Evolutionary conservation across 2,329 filamentous ascomycete genomes (phyloP).

Genomic region (Clonostachys sp.): DNA sequence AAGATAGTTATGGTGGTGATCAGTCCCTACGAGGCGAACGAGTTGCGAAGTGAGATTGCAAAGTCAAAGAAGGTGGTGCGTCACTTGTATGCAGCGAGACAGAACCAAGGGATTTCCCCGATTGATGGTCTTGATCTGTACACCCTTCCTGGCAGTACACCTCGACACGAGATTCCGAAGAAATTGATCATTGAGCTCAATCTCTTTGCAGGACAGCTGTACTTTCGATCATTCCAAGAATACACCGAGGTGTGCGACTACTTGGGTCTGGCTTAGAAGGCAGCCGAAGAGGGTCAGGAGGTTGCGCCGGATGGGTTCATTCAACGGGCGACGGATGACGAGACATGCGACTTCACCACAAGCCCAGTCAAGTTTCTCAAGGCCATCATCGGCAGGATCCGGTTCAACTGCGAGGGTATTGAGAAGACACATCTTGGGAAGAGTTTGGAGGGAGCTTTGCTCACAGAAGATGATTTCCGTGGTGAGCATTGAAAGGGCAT

Average conservation of each 20-base stretch:
- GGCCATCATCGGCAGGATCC: conserved; percentile 19
- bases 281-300: conserved; percentile 11
- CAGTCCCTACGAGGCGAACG: conserved; percentile 57
- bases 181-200: conserved; percentile 47
- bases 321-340: not conserved
- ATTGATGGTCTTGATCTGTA: conserved; percentile 12
- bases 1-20: conserved; percentile 19
- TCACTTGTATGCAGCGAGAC: conserved; percentile 46
- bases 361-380: conserved; percentile 21
- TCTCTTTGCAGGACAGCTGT: conserved; percentile 65
- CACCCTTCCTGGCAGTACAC: conserved; percentile 2
- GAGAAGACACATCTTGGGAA: conserved; percentile 24
- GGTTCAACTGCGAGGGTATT: conserved; percentile 23
- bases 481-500: no score
- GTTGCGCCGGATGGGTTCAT: conserved; percentile 25
- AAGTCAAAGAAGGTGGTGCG: conserved; percentile 27
- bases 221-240: conserved; percentile 47
- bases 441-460: conserved; percentile 17
- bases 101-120: conserved; percentile 17
- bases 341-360: not conserved
- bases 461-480: conserved; percentile 4
- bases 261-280: conserved; percentile 38
- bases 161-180: not conserved
- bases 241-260: conserved; percentile 48
- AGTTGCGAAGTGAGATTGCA: conserved; percentile 34